A percentile compares a stretch with the other conserved stretches of the same genome.
phyloP scores from a whole-genome alignment of 768 basidiomycete species.

The Lactifluus subvellereus region DNA sequence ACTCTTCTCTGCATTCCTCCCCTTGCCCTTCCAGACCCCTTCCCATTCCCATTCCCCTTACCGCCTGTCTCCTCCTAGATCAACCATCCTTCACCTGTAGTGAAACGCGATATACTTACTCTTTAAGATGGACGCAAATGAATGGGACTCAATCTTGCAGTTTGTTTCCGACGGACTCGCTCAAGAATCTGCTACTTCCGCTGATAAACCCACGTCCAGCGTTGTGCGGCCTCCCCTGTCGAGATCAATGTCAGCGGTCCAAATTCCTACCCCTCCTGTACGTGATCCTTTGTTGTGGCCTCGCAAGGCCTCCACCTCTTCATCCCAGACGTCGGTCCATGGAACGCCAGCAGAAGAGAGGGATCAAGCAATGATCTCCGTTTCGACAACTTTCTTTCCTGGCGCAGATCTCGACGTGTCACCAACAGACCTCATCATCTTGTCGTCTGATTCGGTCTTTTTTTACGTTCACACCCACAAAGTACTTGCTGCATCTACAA shows the following conservation, averaged over 20 bases:
- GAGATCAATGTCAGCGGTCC: conserved; percentile 8
- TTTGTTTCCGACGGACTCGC: conserved; percentile 47
- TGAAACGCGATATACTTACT: neutral
- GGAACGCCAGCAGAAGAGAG: conserved; percentile 32
- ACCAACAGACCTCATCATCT: conserved; percentile 58
- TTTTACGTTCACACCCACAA: conserved; percentile 71
- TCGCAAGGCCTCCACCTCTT: conserved; percentile 4
- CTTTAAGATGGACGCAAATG: conserved; percentile 38
- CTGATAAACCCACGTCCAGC: conserved; percentile 36
- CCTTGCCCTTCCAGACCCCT: neutral
- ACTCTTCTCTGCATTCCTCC: neutral
- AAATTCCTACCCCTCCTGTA: conserved; percentile 58
- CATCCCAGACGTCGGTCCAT: conserved; percentile 30
- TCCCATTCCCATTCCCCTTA: neutral
- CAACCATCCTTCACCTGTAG: neutral
- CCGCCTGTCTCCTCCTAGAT: neutral
- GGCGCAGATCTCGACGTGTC: conserved; percentile 49
- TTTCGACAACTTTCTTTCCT: conserved; percentile 80
- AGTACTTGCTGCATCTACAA: conserved; percentile 55
- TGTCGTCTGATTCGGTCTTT: conserved; percentile 73
- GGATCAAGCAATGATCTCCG: conserved; percentile 56
- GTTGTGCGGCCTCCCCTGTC: conserved; percentile 21
- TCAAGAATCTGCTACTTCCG: conserved; percentile 26
- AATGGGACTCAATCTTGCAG: conserved; percentile 61
- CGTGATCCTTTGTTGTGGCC: conserved; percentile 26